phyloP scores from a whole-genome alignment of 1,284 basidiomycete species.

The Rhizopogon hawkerae region DNA sequence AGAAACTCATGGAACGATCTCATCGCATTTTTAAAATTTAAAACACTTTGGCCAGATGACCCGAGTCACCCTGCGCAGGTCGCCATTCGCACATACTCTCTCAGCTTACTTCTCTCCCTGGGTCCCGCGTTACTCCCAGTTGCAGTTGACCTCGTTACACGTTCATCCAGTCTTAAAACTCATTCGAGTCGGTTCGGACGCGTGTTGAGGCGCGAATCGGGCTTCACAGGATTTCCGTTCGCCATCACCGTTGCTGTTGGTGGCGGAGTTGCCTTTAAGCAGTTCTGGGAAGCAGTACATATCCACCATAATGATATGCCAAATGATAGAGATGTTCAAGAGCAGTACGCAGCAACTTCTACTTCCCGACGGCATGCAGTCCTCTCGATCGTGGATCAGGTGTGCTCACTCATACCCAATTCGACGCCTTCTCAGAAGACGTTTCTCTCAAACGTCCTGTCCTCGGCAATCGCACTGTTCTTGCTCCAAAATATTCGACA shows the following conservation, averaged over 20 bases:
- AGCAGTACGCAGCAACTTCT: not conserved
- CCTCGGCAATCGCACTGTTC: constrained; percentile 46
- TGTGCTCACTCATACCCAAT: constrained; percentile 4
- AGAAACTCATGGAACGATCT: constrained; percentile 10
- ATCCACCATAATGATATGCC: not conserved
- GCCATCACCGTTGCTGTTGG: constrained; percentile 55
- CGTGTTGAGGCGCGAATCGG: constrained; percentile 47
- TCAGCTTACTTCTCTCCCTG: constrained; percentile 59
- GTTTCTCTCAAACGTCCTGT: constrained; percentile 49
- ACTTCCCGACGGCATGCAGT: not conserved
- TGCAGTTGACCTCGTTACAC: constrained; percentile 27
- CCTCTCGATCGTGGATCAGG: not conserved
- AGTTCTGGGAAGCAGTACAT: constrained; percentile 33
- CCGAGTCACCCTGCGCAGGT: constrained; percentile 48
- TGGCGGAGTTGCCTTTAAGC: constrained; percentile 48
- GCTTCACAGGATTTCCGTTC: constrained; percentile 56
- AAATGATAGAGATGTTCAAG: not conserved
- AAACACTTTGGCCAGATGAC: constrained; percentile 8
- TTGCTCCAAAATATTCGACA: constrained; percentile 40
- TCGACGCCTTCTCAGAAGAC: constrained; percentile 34
- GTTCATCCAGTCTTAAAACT: constrained; percentile 11
- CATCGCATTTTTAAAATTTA: not conserved
- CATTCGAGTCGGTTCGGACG: constrained; percentile 28
- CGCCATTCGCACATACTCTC: constrained; percentile 55
- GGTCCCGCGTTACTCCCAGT: constrained; percentile 54